phyloP scores from a whole-genome alignment of 2,329 filamentous ascomycete species.

The Neofusicoccum parvum region DNA sequence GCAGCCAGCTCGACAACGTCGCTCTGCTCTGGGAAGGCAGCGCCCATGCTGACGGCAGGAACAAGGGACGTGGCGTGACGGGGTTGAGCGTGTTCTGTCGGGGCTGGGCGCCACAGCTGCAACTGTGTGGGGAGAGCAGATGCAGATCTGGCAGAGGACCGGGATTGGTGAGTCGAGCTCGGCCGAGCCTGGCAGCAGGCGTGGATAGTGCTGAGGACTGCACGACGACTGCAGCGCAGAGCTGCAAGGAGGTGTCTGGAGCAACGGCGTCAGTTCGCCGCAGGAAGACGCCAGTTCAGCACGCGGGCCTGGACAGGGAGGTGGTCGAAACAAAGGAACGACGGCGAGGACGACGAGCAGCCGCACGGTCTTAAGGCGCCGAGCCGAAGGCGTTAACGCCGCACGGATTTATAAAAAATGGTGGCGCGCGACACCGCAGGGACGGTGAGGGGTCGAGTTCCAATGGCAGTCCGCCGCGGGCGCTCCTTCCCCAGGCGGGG shows the following conservation, averaged over 20 bases:
- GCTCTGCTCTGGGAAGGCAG: conserved; percentile 24
- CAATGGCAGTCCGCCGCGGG: neutral
- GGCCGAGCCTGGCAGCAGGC: too few relatives aligned
- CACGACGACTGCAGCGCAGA: too few relatives aligned
- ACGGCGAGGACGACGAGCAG: neutral
- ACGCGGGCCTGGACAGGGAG: too few relatives aligned
- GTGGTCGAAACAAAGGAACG: neutral
- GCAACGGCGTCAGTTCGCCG: too few relatives aligned
- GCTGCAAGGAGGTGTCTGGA: too few relatives aligned
- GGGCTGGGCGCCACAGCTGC: too few relatives aligned
- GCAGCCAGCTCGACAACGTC: conserved; percentile 40
- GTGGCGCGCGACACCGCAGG: neutral
- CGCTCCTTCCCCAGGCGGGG: neutral
- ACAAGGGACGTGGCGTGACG: neutral
- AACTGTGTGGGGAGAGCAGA: too few relatives aligned
- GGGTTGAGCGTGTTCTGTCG: neutral
- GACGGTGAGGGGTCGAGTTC: neutral
- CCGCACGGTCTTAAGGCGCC: conserved; percentile 1
- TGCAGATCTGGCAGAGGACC: too few relatives aligned
- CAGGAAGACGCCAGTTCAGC: too few relatives aligned
- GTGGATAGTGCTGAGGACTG: too few relatives aligned
- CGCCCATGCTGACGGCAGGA: neutral
- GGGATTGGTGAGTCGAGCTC: too few relatives aligned
- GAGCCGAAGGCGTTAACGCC: conserved; percentile 9
- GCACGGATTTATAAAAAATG: neutral